Conservation (phyloP, 1,139 yeast genomes). For the Scheffersomyces parashehatae region DNA sequence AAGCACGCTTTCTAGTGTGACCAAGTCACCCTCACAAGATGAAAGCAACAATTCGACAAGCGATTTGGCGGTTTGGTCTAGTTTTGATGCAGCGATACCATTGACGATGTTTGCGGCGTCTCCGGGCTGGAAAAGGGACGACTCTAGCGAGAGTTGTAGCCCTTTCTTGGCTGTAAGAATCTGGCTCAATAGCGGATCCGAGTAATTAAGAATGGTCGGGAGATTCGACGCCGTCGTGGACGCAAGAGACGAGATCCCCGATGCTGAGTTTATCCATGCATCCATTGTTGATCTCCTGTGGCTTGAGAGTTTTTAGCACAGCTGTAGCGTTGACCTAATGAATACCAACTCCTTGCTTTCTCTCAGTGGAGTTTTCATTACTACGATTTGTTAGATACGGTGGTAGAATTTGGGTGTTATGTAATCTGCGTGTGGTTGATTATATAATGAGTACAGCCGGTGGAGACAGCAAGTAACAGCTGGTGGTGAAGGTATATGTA, state of each 20-base stretch:
- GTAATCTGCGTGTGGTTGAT: too few relatives aligned
- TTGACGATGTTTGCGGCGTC: slow-evolving; percentile 2
- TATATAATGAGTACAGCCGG: too few relatives aligned
- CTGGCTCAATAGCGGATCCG: slow-evolving; percentile 44
- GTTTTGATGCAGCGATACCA: slow-evolving; percentile 6
- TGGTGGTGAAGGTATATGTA: too few relatives aligned
- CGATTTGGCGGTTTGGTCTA: slow-evolving; percentile 7
- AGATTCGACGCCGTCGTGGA: slow-evolving; percentile 5
- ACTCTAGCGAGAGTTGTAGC: slow-evolving; percentile 25
- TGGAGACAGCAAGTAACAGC: too few relatives aligned
- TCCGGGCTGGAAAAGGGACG: slow-evolving; percentile 8
- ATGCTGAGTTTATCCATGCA: slow-evolving; percentile 15
- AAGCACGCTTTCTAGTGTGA: slow-evolving; percentile 38
- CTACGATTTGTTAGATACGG: background rate
- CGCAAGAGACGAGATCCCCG: slow-evolving; percentile 8
- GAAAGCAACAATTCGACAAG: slow-evolving; percentile 42
- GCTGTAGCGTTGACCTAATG: too few relatives aligned
- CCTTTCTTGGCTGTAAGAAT: slow-evolving; percentile 51
- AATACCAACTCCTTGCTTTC: too few relatives aligned
- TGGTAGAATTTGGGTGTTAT: background rate
- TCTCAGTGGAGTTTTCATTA: background rate
- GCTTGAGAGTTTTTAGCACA: too few relatives aligned
- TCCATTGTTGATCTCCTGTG: slow-evolving; percentile 10
- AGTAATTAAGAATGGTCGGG: slow-evolving; percentile 17
- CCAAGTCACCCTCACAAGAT: slow-evolving; percentile 53